Conservation (phyloP, 305 asterid species). For the Solanum hybrid region DNA sequence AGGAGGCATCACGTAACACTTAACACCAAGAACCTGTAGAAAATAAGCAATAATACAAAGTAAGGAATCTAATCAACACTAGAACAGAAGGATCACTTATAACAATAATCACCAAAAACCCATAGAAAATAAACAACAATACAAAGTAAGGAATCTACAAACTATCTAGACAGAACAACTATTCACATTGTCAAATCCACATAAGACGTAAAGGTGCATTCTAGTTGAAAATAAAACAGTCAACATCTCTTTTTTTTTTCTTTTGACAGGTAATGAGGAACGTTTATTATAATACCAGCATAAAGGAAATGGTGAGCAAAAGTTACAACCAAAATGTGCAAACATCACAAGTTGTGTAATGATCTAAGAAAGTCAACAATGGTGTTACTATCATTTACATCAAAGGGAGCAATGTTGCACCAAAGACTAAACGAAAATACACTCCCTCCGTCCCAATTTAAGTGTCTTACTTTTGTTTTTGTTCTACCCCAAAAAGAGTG, state of each 20-base stretch:
- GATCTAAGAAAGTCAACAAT: background rate
- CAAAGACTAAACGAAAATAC: background rate
- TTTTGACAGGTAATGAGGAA: background rate
- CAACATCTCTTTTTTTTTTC: background rate
- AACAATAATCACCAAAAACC: background rate
- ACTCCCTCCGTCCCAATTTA: background rate
- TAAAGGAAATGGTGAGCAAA: background rate
- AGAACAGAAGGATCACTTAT: background rate
- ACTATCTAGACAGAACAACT: background rate
- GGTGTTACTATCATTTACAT: background rate
- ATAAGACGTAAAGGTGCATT: background rate
- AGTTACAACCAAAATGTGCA: background rate
- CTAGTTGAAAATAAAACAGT: background rate
- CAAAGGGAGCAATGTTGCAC: background rate
- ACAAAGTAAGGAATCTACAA: background rate
- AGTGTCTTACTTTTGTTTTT: background rate
- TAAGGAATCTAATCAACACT: background rate
- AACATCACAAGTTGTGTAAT: background rate
- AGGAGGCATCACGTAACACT: background rate
- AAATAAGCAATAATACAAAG: background rate
- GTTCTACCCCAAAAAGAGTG: background rate
- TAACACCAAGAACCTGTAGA: background rate
- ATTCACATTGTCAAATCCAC: background rate
- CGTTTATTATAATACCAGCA: background rate
- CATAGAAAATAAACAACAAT: background rate